Conservation (phyloP, 1,139 yeast species). For the Scheffersomyces quercinus region DNA sequence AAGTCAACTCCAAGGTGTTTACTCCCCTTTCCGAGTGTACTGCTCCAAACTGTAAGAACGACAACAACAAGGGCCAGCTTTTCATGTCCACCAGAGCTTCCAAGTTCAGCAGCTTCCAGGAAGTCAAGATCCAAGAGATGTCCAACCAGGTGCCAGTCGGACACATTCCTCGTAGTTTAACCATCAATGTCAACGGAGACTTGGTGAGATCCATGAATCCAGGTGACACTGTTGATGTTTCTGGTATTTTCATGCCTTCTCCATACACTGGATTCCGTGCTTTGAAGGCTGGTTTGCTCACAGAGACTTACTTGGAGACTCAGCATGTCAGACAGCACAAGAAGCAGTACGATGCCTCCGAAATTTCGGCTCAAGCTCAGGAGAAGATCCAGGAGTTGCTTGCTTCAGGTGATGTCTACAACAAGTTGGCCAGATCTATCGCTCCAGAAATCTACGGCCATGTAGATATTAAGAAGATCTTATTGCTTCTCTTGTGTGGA, state of each 20-base stretch:
- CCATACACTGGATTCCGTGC: slow-evolving; percentile 97
- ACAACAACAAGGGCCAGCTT: slow-evolving; percentile 84
- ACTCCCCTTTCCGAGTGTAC: slow-evolving; percentile 86
- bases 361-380: slow-evolving; percentile 57
- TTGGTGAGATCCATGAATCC: slow-evolving; percentile 86
- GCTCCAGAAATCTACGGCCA: slow-evolving; percentile 99
- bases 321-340: slow-evolving; percentile 86
- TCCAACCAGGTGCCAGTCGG: slow-evolving; percentile 98
- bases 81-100: slow-evolving; percentile 96
- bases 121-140: slow-evolving; percentile 89
- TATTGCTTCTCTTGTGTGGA: slow-evolving; percentile 81
- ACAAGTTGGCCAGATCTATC: slow-evolving; percentile 79
- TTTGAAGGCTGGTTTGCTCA: slow-evolving; percentile 83
- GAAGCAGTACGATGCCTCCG: slow-evolving; percentile 74
- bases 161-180: slow-evolving; percentile 87
- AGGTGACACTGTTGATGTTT: slow-evolving; percentile 90
- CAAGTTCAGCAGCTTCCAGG: slow-evolving; percentile 92
- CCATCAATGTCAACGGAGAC: slow-evolving; percentile 86
- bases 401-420: slow-evolving; percentile 69
- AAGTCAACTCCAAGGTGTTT: slow-evolving; percentile 80
- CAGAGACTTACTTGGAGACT: slow-evolving; percentile 92
- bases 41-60: slow-evolving; percentile 73
- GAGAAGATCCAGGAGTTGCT: slow-evolving; percentile 53
- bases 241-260: slow-evolving; percentile 90
- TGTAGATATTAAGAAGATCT: slow-evolving; percentile 87